Conservation (phyloP, 306 rosid species). For the Quercus dentata region DNA sequence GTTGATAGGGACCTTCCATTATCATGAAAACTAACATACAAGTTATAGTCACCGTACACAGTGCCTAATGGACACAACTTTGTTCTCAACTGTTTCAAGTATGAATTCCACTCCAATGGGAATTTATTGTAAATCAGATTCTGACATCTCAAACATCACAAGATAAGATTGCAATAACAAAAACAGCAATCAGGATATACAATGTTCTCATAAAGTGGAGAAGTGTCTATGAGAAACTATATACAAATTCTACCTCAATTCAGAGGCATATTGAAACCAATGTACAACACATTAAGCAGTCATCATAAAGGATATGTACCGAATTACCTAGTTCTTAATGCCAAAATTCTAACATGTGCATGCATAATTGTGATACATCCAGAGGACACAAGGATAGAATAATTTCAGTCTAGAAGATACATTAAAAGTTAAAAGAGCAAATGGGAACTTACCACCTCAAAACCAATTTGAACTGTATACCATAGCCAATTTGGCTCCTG, state of each 20-base stretch:
- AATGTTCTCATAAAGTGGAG: background rate
- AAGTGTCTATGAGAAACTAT: background rate
- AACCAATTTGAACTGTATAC: too few relatives aligned
- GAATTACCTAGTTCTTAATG: background rate
- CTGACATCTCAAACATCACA: background rate
- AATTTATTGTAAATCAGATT: background rate
- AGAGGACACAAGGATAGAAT: background rate
- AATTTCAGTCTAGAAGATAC: background rate
- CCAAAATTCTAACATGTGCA: background rate
- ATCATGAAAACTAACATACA: background rate
- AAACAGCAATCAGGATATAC: background rate
- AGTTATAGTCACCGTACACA: background rate
- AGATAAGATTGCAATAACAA: background rate
- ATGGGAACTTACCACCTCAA: background rate
- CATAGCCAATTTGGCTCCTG: too few relatives aligned
- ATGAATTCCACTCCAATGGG: background rate
- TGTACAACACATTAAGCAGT: background rate
- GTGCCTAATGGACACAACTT: background rate
- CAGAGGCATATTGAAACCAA: background rate
- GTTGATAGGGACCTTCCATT: background rate
- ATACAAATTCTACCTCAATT: background rate
- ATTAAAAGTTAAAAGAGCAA: background rate
- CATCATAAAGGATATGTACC: background rate
- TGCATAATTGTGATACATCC: background rate
- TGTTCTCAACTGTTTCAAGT: constrained; percentile 2